Conservation (phyloP, 2,329 filamentous ascomycete genomes). For the Pseudogymnoascus sp. region DNA sequence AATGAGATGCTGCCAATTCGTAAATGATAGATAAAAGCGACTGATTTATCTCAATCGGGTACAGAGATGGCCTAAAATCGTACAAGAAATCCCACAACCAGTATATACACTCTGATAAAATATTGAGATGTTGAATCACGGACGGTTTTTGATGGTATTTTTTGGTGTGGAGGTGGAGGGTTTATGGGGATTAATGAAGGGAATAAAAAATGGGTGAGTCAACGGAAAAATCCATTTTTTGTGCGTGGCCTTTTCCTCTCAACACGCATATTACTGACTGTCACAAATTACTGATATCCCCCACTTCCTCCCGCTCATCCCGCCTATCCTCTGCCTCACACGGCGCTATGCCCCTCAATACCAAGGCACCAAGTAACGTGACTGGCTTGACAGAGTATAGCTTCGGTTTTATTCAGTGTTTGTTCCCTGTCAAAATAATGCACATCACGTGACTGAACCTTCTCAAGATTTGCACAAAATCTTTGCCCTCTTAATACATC, state of each 20-base stretch:
- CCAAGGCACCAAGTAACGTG: slow-evolving; percentile 1
- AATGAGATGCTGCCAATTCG: slow-evolving; percentile 7
- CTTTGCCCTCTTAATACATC: background rate
- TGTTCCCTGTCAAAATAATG: background rate
- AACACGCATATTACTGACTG: slow-evolving; percentile 1
- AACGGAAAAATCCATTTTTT: slow-evolving; percentile 10
- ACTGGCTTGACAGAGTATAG: slow-evolving; percentile 8
- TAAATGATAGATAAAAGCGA: background rate
- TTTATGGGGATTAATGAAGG: background rate
- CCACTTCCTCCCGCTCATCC: slow-evolving; percentile 2
- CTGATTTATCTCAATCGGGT: slow-evolving; percentile 5
- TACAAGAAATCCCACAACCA: background rate
- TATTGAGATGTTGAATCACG: background rate
- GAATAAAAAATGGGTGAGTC: slow-evolving; percentile 6
- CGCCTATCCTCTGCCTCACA: slow-evolving; percentile 3
- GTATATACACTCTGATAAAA: slow-evolving; percentile 5
- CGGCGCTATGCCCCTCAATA: background rate
- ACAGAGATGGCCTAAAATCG: background rate
- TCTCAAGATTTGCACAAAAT: background rate
- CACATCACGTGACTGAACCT: background rate
- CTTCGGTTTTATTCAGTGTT: background rate
- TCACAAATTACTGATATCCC: slow-evolving; percentile 7
- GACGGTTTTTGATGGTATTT: background rate
- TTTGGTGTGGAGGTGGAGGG: background rate
- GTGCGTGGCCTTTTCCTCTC: slow-evolving; percentile 1